These are phyloP conservation scores for Citrus unshiu DNA, from an alignment of 345 rosid species.

Conservation along the genomic window DNA sequence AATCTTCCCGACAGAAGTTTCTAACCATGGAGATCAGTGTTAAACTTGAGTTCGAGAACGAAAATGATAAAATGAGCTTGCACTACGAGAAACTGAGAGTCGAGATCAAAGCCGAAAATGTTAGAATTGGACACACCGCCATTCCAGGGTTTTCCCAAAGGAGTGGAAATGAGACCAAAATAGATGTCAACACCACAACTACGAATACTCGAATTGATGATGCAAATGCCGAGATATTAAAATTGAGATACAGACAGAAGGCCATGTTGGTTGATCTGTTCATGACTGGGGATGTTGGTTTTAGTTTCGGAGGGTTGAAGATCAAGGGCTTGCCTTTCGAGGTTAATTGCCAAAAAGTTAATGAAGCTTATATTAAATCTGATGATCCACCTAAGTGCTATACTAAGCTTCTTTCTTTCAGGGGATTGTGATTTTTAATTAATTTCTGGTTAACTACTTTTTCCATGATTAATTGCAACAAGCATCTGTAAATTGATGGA, in stretches of 20 bases:
- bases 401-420: slow-evolving; percentile 23
- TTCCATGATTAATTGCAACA: no score
- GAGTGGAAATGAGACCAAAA: slow-evolving; percentile 8
- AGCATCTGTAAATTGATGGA: no score
- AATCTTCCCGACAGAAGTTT: slow-evolving; percentile 12
- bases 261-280: not conserved
- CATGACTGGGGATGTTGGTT: slow-evolving; percentile 17
- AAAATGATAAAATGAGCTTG: slow-evolving; percentile 18
- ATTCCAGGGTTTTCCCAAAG: slow-evolving; percentile 21
- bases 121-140: slow-evolving; percentile 18
- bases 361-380: slow-evolving; percentile 21
- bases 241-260: slow-evolving; percentile 4
- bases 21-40: slow-evolving; percentile 18
- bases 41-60: slow-evolving; percentile 24
- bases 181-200: not conserved
- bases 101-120: slow-evolving; percentile 19
- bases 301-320: slow-evolving; percentile 28
- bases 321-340: slow-evolving; percentile 18
- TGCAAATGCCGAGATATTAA: slow-evolving; percentile 23
- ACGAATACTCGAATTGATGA: slow-evolving; percentile 14
- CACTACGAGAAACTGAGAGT: slow-evolving; percentile 19
- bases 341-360: slow-evolving; percentile 25
- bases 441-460: no score
- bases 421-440: not conserved
- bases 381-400: slow-evolving; percentile 22